Percentiles rank a stretch among this genome's conserved stretches.
These are phyloP conservation scores for Venturia pyrina DNA, from an alignment of 2,329 filamentous ascomycete species.

Conservation along the genomic window DNA sequence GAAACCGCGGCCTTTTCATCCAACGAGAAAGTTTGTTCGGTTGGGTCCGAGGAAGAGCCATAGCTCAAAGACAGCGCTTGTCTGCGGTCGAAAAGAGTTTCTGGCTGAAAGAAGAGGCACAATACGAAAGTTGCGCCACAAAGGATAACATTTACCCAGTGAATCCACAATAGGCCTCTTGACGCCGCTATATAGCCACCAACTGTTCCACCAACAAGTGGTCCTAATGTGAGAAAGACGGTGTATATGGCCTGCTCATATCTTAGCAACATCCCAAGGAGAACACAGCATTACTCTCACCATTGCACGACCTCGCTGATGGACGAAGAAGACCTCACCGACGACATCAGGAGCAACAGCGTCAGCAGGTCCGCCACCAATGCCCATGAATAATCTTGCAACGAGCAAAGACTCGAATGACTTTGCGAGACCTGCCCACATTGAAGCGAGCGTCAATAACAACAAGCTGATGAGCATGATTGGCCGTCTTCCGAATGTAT, in stretches of 20 bases:
- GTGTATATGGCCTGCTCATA: neutral
- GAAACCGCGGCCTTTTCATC: neutral
- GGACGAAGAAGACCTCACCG: constrained; percentile 6
- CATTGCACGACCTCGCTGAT: constrained; percentile 26
- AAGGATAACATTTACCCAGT: constrained; percentile 32
- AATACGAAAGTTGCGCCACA: constrained; percentile 23
- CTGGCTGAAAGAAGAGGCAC: constrained; percentile 29
- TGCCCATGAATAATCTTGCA: constrained; percentile 29
- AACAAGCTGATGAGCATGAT: constrained; percentile 27
- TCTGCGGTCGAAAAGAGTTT: constrained; percentile 30
- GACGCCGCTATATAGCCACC: neutral
- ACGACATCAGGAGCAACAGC: constrained; percentile 32
- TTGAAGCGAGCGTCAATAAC: constrained; percentile 24
- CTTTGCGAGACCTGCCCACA: constrained; percentile 31
- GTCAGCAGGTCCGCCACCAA: constrained; percentile 24
- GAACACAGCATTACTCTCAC: constrained; percentile 15
- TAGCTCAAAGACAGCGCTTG: constrained; percentile 14
- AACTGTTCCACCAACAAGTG: neutral
- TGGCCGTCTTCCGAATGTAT: constrained; percentile 30
- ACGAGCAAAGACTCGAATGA: constrained; percentile 27
- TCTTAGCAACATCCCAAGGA: neutral
- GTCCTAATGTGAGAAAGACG: neutral
- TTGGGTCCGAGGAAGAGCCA: constrained; percentile 17
- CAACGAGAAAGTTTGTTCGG: constrained; percentile 13
- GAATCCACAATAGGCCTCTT: constrained; percentile 28